These are phyloP conservation scores for Torrubiella hemipterigena DNA, from an alignment of 2,329 filamentous ascomycete species.

Conservation along the genomic window DNA sequence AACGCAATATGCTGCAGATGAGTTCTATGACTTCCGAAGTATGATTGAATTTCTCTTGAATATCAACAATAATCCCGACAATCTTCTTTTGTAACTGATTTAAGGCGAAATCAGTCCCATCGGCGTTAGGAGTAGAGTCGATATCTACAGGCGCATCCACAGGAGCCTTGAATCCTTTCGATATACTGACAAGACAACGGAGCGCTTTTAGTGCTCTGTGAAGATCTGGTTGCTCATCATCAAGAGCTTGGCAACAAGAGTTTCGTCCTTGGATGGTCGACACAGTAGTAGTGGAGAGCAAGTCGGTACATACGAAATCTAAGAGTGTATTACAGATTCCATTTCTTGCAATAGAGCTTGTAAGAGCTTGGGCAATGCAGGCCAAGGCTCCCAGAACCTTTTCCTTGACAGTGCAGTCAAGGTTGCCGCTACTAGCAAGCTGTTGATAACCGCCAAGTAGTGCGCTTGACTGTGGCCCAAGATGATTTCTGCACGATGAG, in stretches of 20 bases:
- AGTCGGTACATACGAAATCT: slow-evolving; percentile 49
- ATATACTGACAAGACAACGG: slow-evolving; percentile 57
- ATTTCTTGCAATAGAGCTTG: slow-evolving; percentile 42
- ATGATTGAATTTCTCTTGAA: slow-evolving; percentile 39
- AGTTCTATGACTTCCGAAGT: slow-evolving; percentile 60
- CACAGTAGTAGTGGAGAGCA: slow-evolving; percentile 10
- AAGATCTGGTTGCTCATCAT: slow-evolving; percentile 29
- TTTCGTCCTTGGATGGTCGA: not conserved
- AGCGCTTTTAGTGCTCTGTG: slow-evolving; percentile 45
- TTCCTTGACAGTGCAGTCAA: slow-evolving; percentile 61
- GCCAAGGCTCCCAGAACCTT: slow-evolving; percentile 63
- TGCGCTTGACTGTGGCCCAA: slow-evolving; percentile 54
- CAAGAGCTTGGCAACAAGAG: slow-evolving; percentile 12
- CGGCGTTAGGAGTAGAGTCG: slow-evolving; percentile 31
- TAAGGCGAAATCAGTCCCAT: slow-evolving; percentile 10
- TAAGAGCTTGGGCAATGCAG: slow-evolving; percentile 61
- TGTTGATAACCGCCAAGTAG: slow-evolving; percentile 62
- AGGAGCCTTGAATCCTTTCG: slow-evolving; percentile 58
- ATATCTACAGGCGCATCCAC: slow-evolving; percentile 57
- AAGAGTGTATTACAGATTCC: slow-evolving; percentile 46
- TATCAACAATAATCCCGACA: slow-evolving; percentile 31
- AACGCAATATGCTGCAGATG: slow-evolving; percentile 58
- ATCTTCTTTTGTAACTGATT: slow-evolving; percentile 31
- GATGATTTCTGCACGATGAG: slow-evolving; percentile 57
- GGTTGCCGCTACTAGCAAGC: slow-evolving; percentile 38